These are phyloP conservation scores for Colletotrichum sp. DNA, from an alignment of 2,329 filamentous ascomycete genomes.

Conservation along the genomic window DNA sequence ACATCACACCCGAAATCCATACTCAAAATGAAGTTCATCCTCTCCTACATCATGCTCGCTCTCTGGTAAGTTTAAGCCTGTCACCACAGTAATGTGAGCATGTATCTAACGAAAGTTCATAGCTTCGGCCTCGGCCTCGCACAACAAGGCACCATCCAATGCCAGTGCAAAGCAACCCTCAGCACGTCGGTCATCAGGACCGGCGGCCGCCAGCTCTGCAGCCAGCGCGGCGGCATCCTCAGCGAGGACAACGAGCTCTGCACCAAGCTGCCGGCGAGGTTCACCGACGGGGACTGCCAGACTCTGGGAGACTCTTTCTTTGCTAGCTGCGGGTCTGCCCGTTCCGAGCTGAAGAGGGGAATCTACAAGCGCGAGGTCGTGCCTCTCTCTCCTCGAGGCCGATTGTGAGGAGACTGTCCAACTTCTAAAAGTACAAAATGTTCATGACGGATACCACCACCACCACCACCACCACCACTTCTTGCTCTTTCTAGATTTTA, in stretches of 20 bases:
- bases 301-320: conserved; percentile 11
- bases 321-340: conserved; percentile 10
- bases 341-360: conserved; percentile 11
- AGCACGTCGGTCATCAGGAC: not conserved
- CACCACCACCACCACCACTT: not conserved
- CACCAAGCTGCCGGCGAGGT: not conserved
- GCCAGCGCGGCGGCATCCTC: conserved; percentile 1
- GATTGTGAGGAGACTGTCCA: not conserved
- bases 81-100: not conserved
- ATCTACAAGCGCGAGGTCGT: conserved; percentile 16
- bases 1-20: not conserved
- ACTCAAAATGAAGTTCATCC: not conserved
- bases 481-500: not conserved
- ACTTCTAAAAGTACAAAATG: not conserved
- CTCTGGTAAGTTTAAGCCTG: not conserved
- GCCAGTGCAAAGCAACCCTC: conserved; percentile 2
- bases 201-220: conserved; percentile 4
- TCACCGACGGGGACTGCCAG: conserved; percentile 12
- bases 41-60: conserved; percentile 3
- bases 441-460: not conserved
- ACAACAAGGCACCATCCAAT: conserved; percentile 14
- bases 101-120: not conserved
- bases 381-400: not conserved
- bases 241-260: conserved; percentile 11
- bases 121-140: conserved; percentile 9